Evolutionary conservation across 495 filamentous ascomycete species (phyloP), one percentile per base, ranked within the genome.

Genomic region (Copromyces sp.): DNA sequence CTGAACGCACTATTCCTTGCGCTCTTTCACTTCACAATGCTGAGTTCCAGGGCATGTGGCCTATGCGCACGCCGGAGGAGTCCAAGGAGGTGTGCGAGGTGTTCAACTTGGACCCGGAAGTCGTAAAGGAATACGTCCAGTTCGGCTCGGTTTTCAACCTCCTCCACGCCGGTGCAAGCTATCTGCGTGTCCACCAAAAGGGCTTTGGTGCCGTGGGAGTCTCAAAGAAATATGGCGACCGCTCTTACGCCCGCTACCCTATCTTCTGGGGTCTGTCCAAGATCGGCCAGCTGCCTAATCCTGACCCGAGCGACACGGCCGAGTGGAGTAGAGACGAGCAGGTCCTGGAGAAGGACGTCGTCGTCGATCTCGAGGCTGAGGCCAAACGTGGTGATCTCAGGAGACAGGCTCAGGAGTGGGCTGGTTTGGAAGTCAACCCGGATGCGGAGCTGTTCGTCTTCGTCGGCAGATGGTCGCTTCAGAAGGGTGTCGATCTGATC

Each of bases 401-500:
- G 72, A 83, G 84, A 4, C 90, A 92, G 75, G 91, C 91, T 12
- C 91, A 93, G 76, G 88, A 91, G 79, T 93, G 91, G 91, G 91
- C 91, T 39, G 88, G 87, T 8, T 83, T 93, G 1, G 81, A 90
- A 2, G 83, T 87, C 72, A 86, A 88, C 70, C 84, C 90, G 8
- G 83, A 89, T 42, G 91, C 91, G 4, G 91, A 93, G 75, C 84
- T 93, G 29, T 84, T 93, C 74, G 90, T 93, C 20, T 93, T 93
- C 74, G 91, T 92, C 38, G 91, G 91, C 59, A 86, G 91, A 68
- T 93, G 91, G 91, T 91, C 89, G 3, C 88, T 89, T 83, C 91
- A 93, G 78, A 93, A 93, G 76, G 91, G 91, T n/a, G 83, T 93
- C 71, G 91, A 93, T 77, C 82, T 93, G 9, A 92, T 93, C 71